Evolutionary conservation across 2,329 filamentous ascomycete species (phyloP), one percentile per base, ranked within the genome.

Genomic region (Teratosphaeriaceae sp.): DNA sequence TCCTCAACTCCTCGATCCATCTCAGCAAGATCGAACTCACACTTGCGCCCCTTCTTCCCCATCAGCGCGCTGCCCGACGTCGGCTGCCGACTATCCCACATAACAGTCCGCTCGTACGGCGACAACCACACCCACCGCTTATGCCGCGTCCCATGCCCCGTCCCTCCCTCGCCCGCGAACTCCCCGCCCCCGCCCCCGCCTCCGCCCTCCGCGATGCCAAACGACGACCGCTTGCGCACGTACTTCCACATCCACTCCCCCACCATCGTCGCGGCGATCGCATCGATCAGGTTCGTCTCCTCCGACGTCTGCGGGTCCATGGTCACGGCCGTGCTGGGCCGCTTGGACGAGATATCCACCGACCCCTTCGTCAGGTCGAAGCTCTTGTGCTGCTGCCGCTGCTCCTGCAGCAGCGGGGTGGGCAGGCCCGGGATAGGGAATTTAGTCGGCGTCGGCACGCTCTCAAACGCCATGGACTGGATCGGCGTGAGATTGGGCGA

Each of bases 71-170:
- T 84, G 23, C 89, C 88, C 54, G 82, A 88, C 8, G 82, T 87
- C 13, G 92, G 92, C 66, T 98, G 92, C 72, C 94, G 96, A 73
- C 85, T 94, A 65, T 90, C 96, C 92, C 92, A 98, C 65, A 98
- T 86, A 47, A 98, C 90, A 11, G 90, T 84, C 49, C 89, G 78
- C 66, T 98, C 92, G 60, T 98, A 97, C 2, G 92, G 92, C 15
- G 90, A 92, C 50, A 98, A 77, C 92, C 92, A 98, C 2, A 98
- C 92, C 92, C 92, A 98, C 63, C 92, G 78, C 69, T 89, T 96
- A 64, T 98, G 92, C 22, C 92, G 70, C 4, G 76, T 84, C 52
- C 79, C 79, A 54, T 76, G 79, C 51, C 71, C 75, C 16, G 70
- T 73, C n/a, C n/a, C n/a, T n/a, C n/a, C n/a, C n/a, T n/a, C n/a